Base-by-base conservation (phyloP, 2,329 filamentous ascomycete genomes). In the Diplodia seriata region DNA sequence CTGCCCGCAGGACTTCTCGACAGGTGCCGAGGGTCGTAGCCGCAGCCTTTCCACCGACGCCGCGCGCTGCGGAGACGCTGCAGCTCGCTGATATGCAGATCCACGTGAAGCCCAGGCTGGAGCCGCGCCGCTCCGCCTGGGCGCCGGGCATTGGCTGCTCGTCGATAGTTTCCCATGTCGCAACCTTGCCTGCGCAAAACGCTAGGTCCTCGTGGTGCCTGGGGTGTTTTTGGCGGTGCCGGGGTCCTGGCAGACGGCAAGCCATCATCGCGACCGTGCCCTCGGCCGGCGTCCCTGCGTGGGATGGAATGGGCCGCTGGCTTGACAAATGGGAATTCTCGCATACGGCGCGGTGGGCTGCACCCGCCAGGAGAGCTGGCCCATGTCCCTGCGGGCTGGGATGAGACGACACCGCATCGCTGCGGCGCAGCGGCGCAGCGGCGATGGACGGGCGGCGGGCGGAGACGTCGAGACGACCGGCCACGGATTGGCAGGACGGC, bases 351-450 rank as follows among this genome's bases (percentile, higher is more conserved):
- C 36, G 11, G 57, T 38, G 36, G 33, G 57, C 57, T 49, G 57
- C 57, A 33, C 26, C 12, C 40, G 20, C 15, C 57, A 62, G 57
- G 57, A 50, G 57, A 49, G 6, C 18, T 40, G 54, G 54, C 36
- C 55, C 55, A 59, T 38, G 54, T 20, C 43, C 54, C 54, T 56
- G 40, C 33, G 20, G 36, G 59, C 59, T 51, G 47, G 38, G 47
- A 63, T 63, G 59, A 63, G 59, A 63, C 59, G 59, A 62, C 59
- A n/a, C 59, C 26, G 57, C 57, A 50, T 20, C 57, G 57, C 33
- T 43, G 55, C 55, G 33, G 55, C 55, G 36, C 33, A 20, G 56
- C 12, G 23, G 54, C n/a, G n/a, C n/a, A n/a, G n/a, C n/a, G n/a
- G 43, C 43, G 55, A 61, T 14, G 47, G 38, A 31, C 43, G 38